These are phyloP conservation scores for Sedum album DNA, from an alignment of 164 flowering plant genomes.

Conservation along the genomic window DNA sequence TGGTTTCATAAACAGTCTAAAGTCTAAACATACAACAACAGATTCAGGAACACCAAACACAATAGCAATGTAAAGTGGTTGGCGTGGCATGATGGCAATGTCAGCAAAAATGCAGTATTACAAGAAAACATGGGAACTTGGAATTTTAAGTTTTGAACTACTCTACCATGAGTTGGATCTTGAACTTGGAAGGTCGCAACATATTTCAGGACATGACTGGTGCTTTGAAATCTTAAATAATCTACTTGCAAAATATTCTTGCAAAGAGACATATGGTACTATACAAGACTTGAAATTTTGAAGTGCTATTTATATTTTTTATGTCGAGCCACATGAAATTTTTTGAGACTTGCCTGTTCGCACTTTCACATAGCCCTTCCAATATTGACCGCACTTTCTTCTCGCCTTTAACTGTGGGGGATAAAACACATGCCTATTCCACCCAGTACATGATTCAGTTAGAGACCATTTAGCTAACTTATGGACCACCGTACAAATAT, in stretches of 20 bases:
- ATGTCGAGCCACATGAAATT: neutral
- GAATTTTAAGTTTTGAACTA: neutral
- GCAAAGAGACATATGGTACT: neutral
- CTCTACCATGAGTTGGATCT: neutral
- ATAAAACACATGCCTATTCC: conserved; percentile 69
- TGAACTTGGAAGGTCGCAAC: neutral
- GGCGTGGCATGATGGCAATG: neutral
- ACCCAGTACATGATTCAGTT: conserved; percentile 10
- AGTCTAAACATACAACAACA: neutral
- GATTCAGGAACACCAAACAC: neutral
- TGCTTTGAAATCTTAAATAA: neutral
- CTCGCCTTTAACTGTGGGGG: conserved; percentile 77
- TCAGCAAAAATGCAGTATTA: neutral
- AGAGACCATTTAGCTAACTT: neutral
- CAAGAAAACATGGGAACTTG: neutral
- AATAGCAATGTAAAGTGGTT: neutral
- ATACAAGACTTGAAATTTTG: neutral
- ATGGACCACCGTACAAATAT: neutral
- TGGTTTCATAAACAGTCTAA: neutral
- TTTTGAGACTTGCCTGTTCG: conserved; percentile 50
- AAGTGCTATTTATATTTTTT: neutral
- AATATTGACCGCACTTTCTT: conserved; percentile 91
- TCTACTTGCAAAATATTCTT: neutral
- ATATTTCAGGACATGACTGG: neutral
- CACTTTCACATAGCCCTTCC: conserved; percentile 53